These are phyloP conservation scores for Aspergillus sparsus DNA, from an alignment of 495 filamentous ascomycete species.

Conservation along the genomic window DNA sequence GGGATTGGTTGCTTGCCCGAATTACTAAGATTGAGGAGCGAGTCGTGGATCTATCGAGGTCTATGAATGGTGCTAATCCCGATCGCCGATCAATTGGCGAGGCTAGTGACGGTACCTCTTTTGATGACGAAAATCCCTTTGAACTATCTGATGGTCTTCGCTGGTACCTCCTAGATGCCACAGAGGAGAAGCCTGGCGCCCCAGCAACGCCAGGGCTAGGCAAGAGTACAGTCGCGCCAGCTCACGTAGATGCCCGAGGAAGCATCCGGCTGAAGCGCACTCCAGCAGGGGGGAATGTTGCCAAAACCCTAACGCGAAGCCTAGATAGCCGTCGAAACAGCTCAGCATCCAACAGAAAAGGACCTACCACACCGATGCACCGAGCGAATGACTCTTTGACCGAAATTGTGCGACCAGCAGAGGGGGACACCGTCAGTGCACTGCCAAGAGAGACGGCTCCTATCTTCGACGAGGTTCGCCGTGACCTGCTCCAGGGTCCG, in stretches of 20 bases:
- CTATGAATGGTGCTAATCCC: constrained; percentile 57
- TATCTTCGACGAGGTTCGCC: constrained; percentile 54
- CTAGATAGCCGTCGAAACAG: constrained; percentile 89
- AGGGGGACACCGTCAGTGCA: constrained; percentile 28
- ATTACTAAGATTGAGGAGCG: constrained; percentile 91
- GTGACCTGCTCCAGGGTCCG: constrained; percentile 48
- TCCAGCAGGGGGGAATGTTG: constrained; percentile 57
- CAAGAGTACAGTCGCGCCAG: constrained; percentile 87
- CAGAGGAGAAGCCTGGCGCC: constrained; percentile 93
- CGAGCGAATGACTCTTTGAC: constrained; percentile 38
- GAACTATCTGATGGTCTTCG: constrained; percentile 92
- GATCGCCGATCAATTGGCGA: constrained; percentile 57
- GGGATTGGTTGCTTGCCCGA: constrained; percentile 93
- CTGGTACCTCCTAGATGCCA: constrained; percentile 94
- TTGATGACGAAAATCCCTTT: constrained; percentile 97
- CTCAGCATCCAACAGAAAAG: constrained; percentile 70
- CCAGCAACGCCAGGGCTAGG: constrained; percentile 85
- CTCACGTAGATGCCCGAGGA: constrained; percentile 80
- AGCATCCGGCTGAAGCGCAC: constrained; percentile 61
- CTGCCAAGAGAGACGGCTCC: constrained; percentile 40
- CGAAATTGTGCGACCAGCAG: constrained; percentile 41
- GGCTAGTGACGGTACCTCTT: constrained; percentile 57
- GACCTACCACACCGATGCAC: constrained; percentile 37
- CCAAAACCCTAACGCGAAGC: constrained; percentile 79
- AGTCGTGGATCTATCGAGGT: constrained; percentile 87